phyloP scores from a whole-genome alignment of 2,329 filamentous ascomycete genomes.

The Pestalotiopsis sp. region DNA sequence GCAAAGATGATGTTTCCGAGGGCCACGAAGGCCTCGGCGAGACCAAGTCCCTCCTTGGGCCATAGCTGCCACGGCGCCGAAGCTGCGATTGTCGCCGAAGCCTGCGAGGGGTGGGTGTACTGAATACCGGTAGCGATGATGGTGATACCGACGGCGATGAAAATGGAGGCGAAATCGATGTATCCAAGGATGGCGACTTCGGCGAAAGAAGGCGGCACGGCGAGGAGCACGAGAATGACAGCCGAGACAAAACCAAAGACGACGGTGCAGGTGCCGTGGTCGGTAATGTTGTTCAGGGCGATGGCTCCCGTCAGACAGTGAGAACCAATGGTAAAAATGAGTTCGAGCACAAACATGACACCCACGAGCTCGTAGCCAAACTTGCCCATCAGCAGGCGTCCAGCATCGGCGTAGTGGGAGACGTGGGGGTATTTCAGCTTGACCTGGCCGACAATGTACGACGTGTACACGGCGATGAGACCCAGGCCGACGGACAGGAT shows the following conservation, averaged over 20 bases:
- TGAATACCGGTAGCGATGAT: conserved; percentile 58
- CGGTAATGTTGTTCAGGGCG: conserved; percentile 59
- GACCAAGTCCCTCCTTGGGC: conserved; percentile 33
- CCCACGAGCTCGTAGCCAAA: conserved; percentile 56
- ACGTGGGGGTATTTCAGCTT: conserved; percentile 32
- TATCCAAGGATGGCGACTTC: conserved; percentile 59
- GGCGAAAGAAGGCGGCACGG: conserved; percentile 58
- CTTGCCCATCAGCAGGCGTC: conserved; percentile 52
- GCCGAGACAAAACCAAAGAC: conserved; percentile 57
- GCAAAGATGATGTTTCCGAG: conserved; percentile 64
- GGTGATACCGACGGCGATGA: conserved; percentile 56
- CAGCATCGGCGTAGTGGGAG: conserved; percentile 52
- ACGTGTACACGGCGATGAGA: conserved; percentile 48
- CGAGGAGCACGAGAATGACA: conserved; percentile 52
- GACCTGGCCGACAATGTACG: conserved; percentile 45
- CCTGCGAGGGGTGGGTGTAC: conserved; percentile 17
- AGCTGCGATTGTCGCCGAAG: conserved; percentile 23
- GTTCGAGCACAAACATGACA: conserved; percentile 52
- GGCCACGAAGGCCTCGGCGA: conserved; percentile 51
- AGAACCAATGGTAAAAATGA: conserved; percentile 63
- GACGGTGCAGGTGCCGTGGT: conserved; percentile 57
- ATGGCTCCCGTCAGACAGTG: conserved; percentile 64
- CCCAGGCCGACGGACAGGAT: conserved; percentile 43
- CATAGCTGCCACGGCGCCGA: conserved; percentile 23
- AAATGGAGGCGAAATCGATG: conserved; percentile 59